Percentiles rank a stretch among this genome's conserved stretches.
Evolutionary conservation across 495 filamentous ascomycete genomes (phyloP).

Genomic region (Xylaria nigripes): DNA sequence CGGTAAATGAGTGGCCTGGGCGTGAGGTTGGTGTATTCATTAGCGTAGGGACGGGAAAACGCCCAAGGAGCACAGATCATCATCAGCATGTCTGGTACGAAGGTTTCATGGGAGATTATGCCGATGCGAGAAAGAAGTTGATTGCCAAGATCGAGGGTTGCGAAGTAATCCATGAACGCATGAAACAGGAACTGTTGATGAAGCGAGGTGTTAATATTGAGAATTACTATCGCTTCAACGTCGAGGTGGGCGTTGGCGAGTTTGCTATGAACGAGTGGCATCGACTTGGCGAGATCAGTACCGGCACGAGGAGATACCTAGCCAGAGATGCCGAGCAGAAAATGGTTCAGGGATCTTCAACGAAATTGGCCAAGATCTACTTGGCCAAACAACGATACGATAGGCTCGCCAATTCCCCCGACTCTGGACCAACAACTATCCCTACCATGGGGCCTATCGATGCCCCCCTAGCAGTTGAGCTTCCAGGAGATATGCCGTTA

Average conservation of each 20-base stretch:
- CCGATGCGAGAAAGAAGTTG: conserved; percentile 74
- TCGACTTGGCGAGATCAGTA: conserved; percentile 85
- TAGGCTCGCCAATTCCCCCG: conserved; percentile 23
- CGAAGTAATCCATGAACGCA: conserved; percentile 79
- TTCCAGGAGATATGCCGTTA: conserved; percentile 38
- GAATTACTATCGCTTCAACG: conserved; percentile 95
- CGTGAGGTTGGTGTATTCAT: conserved; percentile 84
- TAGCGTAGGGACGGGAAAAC: conserved; percentile 85
- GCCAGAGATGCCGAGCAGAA: conserved; percentile 59
- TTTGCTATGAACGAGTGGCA: conserved; percentile 99
- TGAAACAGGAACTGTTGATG: conserved; percentile 66
- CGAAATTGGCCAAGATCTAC: conserved; percentile 79
- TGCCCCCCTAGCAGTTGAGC: conserved; percentile 37
- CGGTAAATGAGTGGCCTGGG: conserved; percentile 88
- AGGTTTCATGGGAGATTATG: conserved; percentile 83
- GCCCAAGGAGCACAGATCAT: conserved; percentile 62
- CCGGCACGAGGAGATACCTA: conserved; percentile 81
- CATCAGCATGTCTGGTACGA: conserved; percentile 80
- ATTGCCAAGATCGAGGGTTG: conserved; percentile 92
- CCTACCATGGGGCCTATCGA: conserved; percentile 25
- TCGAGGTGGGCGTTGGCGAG: conserved; percentile 93
- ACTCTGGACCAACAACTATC: conserved; percentile 23
- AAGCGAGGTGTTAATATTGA: conserved; percentile 75
- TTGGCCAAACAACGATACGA: conserved; percentile 47
- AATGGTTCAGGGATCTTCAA: conserved; percentile 65